Percentiles rank a stretch among this genome's conserved stretches.
Evolutionary conservation across 2,329 filamentous ascomycete species (phyloP).

Genomic region (Epichloe coenophiala): DNA sequence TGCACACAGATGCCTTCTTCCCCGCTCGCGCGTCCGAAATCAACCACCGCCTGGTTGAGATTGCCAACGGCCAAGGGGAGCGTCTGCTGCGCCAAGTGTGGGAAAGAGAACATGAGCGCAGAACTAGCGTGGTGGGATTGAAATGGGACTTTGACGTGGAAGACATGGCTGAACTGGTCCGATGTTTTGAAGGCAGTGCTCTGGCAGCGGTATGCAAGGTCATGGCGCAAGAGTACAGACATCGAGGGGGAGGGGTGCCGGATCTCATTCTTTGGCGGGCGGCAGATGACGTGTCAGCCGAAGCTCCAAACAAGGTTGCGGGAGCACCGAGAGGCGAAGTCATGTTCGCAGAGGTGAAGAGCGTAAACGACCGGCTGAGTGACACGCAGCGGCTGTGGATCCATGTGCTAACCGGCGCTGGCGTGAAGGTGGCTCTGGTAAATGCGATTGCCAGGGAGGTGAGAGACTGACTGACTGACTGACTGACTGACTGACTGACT

Average conservation of each 20-base stretch:
- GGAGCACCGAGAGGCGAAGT: slow-evolving; percentile 39
- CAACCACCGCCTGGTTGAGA: slow-evolving; percentile 71
- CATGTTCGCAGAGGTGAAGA: slow-evolving; percentile 71
- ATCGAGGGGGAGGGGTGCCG: slow-evolving; percentile 70
- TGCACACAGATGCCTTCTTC: slow-evolving; percentile 90
- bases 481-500: slow-evolving; percentile 11
- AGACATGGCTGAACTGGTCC: slow-evolving; percentile 66
- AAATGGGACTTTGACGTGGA: slow-evolving; percentile 76
- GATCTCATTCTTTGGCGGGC: slow-evolving; percentile 80
- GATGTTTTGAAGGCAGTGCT: slow-evolving; percentile 67
- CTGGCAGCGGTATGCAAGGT: slow-evolving; percentile 81
- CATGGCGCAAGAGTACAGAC: slow-evolving; percentile 86
- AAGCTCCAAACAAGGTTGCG: slow-evolving; percentile 8
- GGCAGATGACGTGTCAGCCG: neutral
- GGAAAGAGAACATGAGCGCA: slow-evolving; percentile 49
- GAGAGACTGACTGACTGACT: slow-evolving; percentile 16
- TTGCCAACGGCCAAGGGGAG: slow-evolving; percentile 68
- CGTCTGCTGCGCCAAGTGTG: slow-evolving; percentile 56
- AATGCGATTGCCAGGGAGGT: slow-evolving; percentile 45
- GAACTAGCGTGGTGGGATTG: slow-evolving; percentile 80
- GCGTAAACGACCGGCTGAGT: slow-evolving; percentile 81
- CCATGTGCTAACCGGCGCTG: slow-evolving; percentile 75
- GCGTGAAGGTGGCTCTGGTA: slow-evolving; percentile 73
- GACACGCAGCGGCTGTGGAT: slow-evolving; percentile 97
- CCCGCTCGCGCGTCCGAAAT: slow-evolving; percentile 76